phyloP scores from a whole-genome alignment of 106 monocot genomes.

The Ottelia alismoides region DNA sequence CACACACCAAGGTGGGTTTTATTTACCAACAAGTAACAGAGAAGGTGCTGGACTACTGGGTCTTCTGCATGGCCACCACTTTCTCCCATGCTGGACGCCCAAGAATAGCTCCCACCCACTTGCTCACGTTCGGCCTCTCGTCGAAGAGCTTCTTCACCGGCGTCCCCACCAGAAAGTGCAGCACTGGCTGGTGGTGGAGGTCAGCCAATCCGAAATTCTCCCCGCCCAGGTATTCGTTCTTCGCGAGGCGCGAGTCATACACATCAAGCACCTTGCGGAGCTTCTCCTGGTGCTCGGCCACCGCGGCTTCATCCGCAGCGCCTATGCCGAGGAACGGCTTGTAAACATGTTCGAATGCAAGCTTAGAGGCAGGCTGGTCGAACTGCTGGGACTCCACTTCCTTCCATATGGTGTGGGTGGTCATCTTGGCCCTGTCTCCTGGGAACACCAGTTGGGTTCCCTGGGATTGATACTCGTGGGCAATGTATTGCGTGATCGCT shows the following conservation, averaged over 20 bases:
- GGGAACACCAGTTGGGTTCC: slow-evolving; percentile 9
- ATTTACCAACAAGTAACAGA: too few relatives aligned
- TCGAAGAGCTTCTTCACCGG: slow-evolving; percentile 16
- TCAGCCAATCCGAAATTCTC: slow-evolving; percentile 47
- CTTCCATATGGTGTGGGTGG: slow-evolving; percentile 25
- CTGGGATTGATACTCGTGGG: slow-evolving; percentile 3
- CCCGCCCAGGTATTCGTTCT: slow-evolving; percentile 34
- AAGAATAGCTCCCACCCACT: slow-evolving; percentile 6
- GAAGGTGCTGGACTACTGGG: too few relatives aligned
- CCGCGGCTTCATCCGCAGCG: slow-evolving; percentile 8
- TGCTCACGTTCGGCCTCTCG: slow-evolving; percentile 8
- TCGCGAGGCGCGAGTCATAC: slow-evolving; percentile 30
- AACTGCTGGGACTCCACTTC: slow-evolving; percentile 49
- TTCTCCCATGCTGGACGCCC: slow-evolving; percentile 14
- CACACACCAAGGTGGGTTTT: too few relatives aligned
- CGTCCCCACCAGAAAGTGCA: slow-evolving; percentile 20
- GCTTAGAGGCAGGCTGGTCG: slow-evolving; percentile 21
- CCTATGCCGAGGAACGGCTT: slow-evolving; percentile 18
- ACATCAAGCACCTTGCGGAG: slow-evolving; percentile 44
- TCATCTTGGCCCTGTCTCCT: slow-evolving; percentile 8
- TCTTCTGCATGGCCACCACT: slow-evolving; percentile 12
- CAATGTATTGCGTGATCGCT: slow-evolving; percentile 16
- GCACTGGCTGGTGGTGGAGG: slow-evolving; percentile 27
- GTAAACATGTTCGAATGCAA: slow-evolving; percentile 25
- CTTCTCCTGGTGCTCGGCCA: slow-evolving; percentile 16